Base-by-base conservation (phyloP, 495 filamentous ascomycete genomes). In the Talaromyces thailandensis region DNA sequence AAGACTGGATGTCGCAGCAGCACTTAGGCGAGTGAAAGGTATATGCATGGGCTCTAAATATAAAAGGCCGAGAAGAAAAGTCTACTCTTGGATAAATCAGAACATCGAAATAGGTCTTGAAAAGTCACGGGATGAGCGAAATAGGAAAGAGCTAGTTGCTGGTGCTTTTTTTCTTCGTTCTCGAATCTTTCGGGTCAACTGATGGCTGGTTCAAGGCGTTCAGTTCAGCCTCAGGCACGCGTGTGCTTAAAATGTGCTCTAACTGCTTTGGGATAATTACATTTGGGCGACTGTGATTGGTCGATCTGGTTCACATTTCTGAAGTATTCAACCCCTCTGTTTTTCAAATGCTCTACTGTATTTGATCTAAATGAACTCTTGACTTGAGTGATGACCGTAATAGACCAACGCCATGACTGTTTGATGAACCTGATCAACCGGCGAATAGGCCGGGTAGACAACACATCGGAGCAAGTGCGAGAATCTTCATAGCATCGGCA, bases 391-490 rank as follows among this genome's bases (percentile, higher is more conserved):
- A 7, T 52, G 8, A 11, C 0, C 2, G 24, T 25, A 12, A 23
- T 7, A 52, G 48, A 16, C 8, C 18, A 16, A 21, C 14, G 24
- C 23, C 18, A 57, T 26, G 4, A 35, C 31, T 32, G 14, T 9
- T 31, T 12, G 7, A 18, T 57, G 25, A 18, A 31, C 25, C 24
- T 25, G n/a, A 16, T 4, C 32, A 57, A 57, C 48, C 48, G 48
- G 9, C 24, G 9, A 52, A 52, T 11, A 48, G 25, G 58, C 40
- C 58, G 35, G 50, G 8, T 40, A n/a, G 51, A 14, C 7, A 55
- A 7, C n/a, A 60, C 8, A 45, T 60, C 58, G 58, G 58, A 60
- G 35, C 21, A 60, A 50, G 58, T 24, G 58, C 58, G 58, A 60
- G 23, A 24, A 55, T 55, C 43, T 55, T 11, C 23, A 26, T 16